phyloP scores from a whole-genome alignment of 441 rosid genomes.

The Pelargonium fulgidum region DNA sequence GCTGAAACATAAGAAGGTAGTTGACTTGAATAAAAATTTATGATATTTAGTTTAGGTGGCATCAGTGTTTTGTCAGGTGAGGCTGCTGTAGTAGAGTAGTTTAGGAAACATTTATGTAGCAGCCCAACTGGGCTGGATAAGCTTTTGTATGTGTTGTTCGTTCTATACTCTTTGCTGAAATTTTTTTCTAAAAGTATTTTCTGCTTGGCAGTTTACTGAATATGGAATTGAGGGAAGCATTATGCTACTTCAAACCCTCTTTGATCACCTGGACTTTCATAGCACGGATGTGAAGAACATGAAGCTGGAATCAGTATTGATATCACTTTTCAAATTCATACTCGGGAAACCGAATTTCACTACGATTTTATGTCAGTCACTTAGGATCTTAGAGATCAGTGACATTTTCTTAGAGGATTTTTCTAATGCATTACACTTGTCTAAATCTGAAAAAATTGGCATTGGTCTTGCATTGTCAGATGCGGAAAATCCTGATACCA shows the following conservation, averaged over 20 bases:
- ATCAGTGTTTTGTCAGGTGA: background rate
- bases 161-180: conserved; percentile 6
- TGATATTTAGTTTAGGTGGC: background rate
- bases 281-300: conserved; percentile 34
- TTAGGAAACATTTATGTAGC: conserved; percentile 4
- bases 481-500: conserved; percentile 46
- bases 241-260: conserved; percentile 52
- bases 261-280: conserved; percentile 45
- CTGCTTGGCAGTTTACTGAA: conserved; percentile 48
- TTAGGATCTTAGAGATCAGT: conserved; percentile 41
- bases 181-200: conserved; percentile 11
- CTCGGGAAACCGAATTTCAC: conserved; percentile 55
- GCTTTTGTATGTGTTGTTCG: conserved; percentile 11
- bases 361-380: conserved; percentile 56
- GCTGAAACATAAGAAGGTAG: background rate
- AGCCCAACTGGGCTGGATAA: conserved; percentile 8
- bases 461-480: conserved; percentile 68
- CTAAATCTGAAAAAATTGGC: conserved; percentile 59
- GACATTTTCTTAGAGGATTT: conserved; percentile 50
- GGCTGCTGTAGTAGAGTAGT: background rate
- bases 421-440: conserved; percentile 41
- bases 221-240: conserved; percentile 55
- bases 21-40: background rate
- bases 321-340: conserved; percentile 48
- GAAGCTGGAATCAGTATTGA: conserved; percentile 47